Evolutionary conservation across 495 filamentous ascomycete species (phyloP), one percentile per base, ranked within the genome.

Genomic region (Bryoglossum gracile): DNA sequence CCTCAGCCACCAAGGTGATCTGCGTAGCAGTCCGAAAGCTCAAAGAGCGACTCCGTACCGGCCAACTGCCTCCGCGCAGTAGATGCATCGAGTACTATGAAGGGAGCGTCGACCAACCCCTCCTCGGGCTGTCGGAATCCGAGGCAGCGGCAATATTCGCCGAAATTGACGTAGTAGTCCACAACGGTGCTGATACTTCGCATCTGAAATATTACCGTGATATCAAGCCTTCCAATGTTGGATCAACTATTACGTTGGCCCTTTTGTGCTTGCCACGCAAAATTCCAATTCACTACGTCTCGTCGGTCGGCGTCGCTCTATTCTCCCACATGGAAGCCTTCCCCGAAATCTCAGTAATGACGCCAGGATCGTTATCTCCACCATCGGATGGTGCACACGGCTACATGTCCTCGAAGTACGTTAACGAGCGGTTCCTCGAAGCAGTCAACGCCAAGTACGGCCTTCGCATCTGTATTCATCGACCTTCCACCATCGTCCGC

Each of bases 101-200:
- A n/a, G n/a, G n/a, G n/a, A n/a, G n/a, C n/a, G n/a, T n/a, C n/a
- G n/a, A n/a, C n/a, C n/a, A n/a, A n/a, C n/a, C n/a, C n/a, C n/a
- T n/a, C n/a, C n/a, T n/a, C n/a, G n/a, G n/a, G n/a, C n/a, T n/a
- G n/a, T n/a, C n/a, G n/a, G n/a, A n/a, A n/a, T n/a, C n/a, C n/a
- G n/a, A n/a, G n/a, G n/a, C n/a, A n/a, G n/a, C n/a, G n/a, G n/a
- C n/a, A n/a, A n/a, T 65, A 14, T 80, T 70, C 51, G 62, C 74
- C 26, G 26, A 30, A 5, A 30, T 64, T 35, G 5, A 43, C 41
- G 72, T 0, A 62, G 60, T 0, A 19, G 28, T 5, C 53, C 69
- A 21, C 48, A 69, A 0, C 43, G 61, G 6, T 16, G 10, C 10
- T 32, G 35, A 25, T 6, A 33, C 37, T 11, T 62, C 0, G 54